A percentile compares a stretch with the other conserved stretches of the same genome.
These are phyloP conservation scores for Trichophaea hybrida DNA, from an alignment of 2,329 filamentous ascomycete genomes.

Conservation along the genomic window DNA sequence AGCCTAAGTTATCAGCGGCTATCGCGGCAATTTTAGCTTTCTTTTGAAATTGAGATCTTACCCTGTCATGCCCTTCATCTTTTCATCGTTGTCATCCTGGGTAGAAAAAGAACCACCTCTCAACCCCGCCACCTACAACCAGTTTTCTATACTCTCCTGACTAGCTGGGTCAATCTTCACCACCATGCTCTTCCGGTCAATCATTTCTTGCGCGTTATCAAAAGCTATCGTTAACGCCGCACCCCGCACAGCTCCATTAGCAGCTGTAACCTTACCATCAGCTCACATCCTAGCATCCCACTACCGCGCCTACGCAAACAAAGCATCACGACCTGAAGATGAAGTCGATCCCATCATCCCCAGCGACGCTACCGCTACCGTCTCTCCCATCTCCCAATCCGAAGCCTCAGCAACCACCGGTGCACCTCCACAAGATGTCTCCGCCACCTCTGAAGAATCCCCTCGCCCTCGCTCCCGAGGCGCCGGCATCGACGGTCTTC, in stretches of 20 bases:
- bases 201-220: not conserved
- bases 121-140: too few species aligned
- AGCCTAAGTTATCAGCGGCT: too few species aligned
- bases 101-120: too few species aligned
- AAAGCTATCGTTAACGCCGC: not conserved
- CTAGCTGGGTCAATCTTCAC: not conserved
- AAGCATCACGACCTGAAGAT: not conserved
- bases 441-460: not conserved
- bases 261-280: not conserved
- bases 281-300: not conserved
- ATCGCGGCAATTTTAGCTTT: too few species aligned
- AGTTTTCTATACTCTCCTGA: not conserved
- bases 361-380: not conserved
- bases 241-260: not conserved
- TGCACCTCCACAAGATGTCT: not conserved
- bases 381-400: not conserved
- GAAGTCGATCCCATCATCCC: not conserved
- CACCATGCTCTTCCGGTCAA: not conserved
- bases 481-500: slow-evolving; percentile 14
- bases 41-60: too few species aligned
- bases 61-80: too few species aligned
- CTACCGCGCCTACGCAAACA: not conserved
- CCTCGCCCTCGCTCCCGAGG: not conserved
- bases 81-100: too few species aligned
- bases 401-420: not conserved